Evolutionary conservation across 148 eudicot species (phyloP), one percentile per base, ranked within the genome.

Genomic region (Rheum nobile): DNA sequence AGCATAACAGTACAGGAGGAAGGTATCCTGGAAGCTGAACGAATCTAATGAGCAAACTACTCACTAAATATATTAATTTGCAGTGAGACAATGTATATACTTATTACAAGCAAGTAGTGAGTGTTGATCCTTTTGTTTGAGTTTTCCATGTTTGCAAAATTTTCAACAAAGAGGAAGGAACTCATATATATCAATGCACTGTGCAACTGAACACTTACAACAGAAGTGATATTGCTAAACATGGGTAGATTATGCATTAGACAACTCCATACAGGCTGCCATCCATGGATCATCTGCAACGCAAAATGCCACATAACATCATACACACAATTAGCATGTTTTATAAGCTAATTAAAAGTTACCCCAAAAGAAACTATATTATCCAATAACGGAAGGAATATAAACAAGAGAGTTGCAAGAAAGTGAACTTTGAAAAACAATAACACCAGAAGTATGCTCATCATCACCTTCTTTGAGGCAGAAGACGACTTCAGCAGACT

Each of bases 191-290:
- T 34, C 70, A 61, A 29, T 65, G 22, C 37, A 55, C 10, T 21
- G n/a, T 55, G 37, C 41, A 31, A 41, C 47, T 43, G 16, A 74
- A 67, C 37, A 86, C 98, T 93, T 93, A 93, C 98, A 81, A 91
- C 83, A 65, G 87, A 67, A 54, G 86, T 26, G 44, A 86, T 71
- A 71, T 86, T 86, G 74, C 90, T 82, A 83, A 91, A 87, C 44
- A 82, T 78, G 35, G 97, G 93, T 43, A 94, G 82, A 76, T 88
- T 86, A 73, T 85, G 90, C 72, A 91, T 79, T 68, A 94, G 84
- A 80, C 84, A 85, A 76, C 76, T 90, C 98, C 98, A 94, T 71
- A 94, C 88, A 44, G 84, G 79, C 72, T 84, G 89, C 98, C 97
- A 94, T 38, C 91, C 89, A 67, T 76, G 80, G 69, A 73, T 79